Evolutionary conservation across 78 protist genomes (phyloP), one percentile per base, ranked within the genome.

Genomic region (Tieghemostelium lacteum): DNA sequence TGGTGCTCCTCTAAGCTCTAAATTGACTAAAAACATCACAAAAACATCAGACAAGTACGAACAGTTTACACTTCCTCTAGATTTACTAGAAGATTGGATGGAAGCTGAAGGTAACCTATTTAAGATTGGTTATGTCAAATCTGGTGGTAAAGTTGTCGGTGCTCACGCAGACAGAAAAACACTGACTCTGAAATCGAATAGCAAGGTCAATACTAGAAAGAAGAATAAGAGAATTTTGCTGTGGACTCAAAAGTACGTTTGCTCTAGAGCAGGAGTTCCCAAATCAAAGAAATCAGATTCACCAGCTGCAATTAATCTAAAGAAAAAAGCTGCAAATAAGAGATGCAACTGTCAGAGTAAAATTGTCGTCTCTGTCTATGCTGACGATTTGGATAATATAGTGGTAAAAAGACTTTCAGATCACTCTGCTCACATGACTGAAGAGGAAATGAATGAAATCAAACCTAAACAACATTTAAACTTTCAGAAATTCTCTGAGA

Each of bases 121-220:
- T 70, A 78, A 78, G 33, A 78, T 83, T 0, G 58, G 78, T 1
- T 83, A 83, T 36, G 69, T 83, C 7, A 83, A 83, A 45, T 39
- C 63, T 40, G 91, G 91, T 45, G 91, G 91, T 26, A 83, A 83
- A 63, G 91, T 83, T 17, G 69, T 83, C 31, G 91, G 91, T 45
- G 91, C 91, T n/a, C 91, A 83, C 36, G 91, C 91, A 14, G 91
- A 83, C 39, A 24, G 91, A 20, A 83, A 83, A 64, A 83, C 91
- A 29, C 66, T 83, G 5, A 73, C 55, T 31, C 67, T 83, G 22
- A 83, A 83, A 57, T 61, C 72, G 1, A 78, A 83, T 29, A 69
- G 69, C 36, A 78, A 83, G 39, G 55, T 49, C n/a, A 76, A 76
- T 28, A 71, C 60, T 12, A 2, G 6, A 5, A 58, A 78, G 14